Conservation (phyloP, 495 filamentous ascomycete species). For the Talaromyces wortmannii region DNA sequence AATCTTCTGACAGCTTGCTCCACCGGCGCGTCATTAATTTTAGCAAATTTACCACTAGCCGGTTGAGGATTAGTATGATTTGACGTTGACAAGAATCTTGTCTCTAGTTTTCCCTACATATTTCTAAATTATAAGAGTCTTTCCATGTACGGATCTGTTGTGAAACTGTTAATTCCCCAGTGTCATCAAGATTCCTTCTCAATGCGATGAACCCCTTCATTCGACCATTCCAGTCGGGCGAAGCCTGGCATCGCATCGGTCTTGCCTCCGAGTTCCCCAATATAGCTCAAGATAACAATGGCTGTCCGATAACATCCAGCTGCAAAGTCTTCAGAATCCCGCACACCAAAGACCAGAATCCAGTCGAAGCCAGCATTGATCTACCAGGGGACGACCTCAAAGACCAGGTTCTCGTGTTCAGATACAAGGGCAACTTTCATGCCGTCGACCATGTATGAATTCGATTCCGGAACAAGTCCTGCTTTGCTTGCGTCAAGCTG, state of each 20-base stretch:
- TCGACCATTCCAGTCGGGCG: neutral
- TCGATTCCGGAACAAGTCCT: neutral
- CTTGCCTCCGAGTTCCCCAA: constrained; percentile 45
- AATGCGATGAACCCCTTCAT: constrained; percentile 4
- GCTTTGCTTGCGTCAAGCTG: constrained; percentile 5
- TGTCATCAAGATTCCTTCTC: neutral
- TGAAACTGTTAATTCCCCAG: neutral
- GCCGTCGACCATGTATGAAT: constrained; percentile 53
- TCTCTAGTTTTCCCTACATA: neutral
- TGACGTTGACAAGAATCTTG: too few species aligned
- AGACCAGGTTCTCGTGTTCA: constrained; percentile 53
- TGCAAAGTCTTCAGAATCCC: constrained; percentile 53
- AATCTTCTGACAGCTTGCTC: too few species aligned
- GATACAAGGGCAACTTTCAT: constrained; percentile 49
- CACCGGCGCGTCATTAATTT: too few species aligned
- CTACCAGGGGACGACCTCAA: constrained; percentile 37
- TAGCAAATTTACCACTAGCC: too few species aligned
- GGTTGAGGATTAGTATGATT: too few species aligned
- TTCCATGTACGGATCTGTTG: neutral
- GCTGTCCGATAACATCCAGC: constrained; percentile 21
- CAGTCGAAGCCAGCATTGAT: constrained; percentile 27
- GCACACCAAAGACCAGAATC: constrained; percentile 20
- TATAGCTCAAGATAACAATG: constrained; percentile 27
- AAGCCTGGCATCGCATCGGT: constrained; percentile 24
- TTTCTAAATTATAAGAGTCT: neutral